Evolutionary conservation across 208 protist genomes (phyloP).

Genomic region (Naegleria fowleri): DNA sequence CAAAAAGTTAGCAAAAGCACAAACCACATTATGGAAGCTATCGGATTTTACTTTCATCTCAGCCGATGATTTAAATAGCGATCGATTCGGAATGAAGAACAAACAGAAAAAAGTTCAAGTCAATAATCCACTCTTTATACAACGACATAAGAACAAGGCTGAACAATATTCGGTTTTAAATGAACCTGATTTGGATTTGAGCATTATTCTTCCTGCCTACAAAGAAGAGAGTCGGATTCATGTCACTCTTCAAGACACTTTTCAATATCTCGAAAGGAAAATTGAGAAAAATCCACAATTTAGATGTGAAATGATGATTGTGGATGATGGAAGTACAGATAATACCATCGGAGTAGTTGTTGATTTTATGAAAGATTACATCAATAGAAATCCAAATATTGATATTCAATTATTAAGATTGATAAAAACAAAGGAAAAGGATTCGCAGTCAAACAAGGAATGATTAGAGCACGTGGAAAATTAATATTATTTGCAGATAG

Average conservation of each 20-base stretch:
- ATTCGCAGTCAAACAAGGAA: constrained; percentile 54
- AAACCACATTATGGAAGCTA: not conserved
- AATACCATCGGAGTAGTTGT: constrained; percentile 40
- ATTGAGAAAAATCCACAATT: constrained; percentile 45
- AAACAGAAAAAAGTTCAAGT: not conserved
- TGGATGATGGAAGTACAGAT: constrained; percentile 57
- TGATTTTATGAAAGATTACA: constrained; percentile 34
- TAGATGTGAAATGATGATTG: constrained; percentile 56
- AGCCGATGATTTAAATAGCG: not conserved
- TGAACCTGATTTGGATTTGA: constrained; percentile 33
- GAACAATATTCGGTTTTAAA: constrained; percentile 14
- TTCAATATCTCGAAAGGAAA: constrained; percentile 42
- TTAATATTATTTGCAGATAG: constrained; percentile 61
- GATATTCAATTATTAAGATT: constrained; percentile 45
- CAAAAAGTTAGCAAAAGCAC: not conserved
- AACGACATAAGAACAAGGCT: not conserved
- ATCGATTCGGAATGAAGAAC: not conserved
- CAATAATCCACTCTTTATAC: not conserved
- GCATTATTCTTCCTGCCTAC: constrained; percentile 57
- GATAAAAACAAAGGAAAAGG: constrained; percentile 57
- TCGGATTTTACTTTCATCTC: not conserved
- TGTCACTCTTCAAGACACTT: constrained; percentile 48
- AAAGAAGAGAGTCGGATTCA: constrained; percentile 52
- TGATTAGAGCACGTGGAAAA: constrained; percentile 49
- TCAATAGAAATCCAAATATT: constrained; percentile 31